A percentile compares a stretch with the other conserved stretches of the same genome.
Conservation (phyloP, 192 early-diverging fungal genomes). For the Lunasporangiospora selenospora region DNA sequence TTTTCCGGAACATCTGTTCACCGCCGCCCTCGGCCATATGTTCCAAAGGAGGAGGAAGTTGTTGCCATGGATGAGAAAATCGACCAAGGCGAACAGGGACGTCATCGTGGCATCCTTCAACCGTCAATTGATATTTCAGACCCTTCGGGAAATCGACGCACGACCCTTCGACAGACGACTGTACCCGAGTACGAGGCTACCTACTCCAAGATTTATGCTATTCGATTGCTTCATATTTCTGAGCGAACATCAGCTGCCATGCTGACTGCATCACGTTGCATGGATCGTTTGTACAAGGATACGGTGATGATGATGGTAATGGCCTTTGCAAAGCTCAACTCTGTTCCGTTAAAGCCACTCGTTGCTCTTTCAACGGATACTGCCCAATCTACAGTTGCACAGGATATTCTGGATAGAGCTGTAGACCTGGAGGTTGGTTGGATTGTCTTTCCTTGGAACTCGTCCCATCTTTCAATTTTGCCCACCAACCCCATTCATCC, state of each 20-base stretch:
- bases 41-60: neutral
- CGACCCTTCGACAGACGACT: neutral
- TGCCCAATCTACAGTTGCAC: slow-evolving; percentile 63
- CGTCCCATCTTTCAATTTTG: slow-evolving; percentile 29
- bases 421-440: slow-evolving; percentile 61
- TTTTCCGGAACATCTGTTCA: slow-evolving; percentile 20
- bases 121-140: slow-evolving; percentile 45
- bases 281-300: slow-evolving; percentile 66
- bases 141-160: slow-evolving; percentile 6
- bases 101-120: slow-evolving; percentile 20
- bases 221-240: slow-evolving; percentile 78
- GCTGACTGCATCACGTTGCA: slow-evolving; percentile 67
- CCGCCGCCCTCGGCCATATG: neutral
- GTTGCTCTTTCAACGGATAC: slow-evolving; percentile 64
- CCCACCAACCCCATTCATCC: neutral
- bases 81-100: neutral
- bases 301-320: slow-evolving; percentile 82
- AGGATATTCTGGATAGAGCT: slow-evolving; percentile 64
- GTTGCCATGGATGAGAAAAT: neutral
- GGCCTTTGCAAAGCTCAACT: slow-evolving; percentile 77
- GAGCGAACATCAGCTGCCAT: slow-evolving; percentile 83
- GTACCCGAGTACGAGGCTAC: slow-evolving; percentile 14
- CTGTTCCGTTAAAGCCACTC: slow-evolving; percentile 65
- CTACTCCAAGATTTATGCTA: slow-evolving; percentile 55
- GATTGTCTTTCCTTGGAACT: slow-evolving; percentile 73